Evolutionary conservation across 1,284 basidiomycete genomes (phyloP), one percentile per base, ranked within the genome.

Genomic region (Tylopilus orsonianus): DNA sequence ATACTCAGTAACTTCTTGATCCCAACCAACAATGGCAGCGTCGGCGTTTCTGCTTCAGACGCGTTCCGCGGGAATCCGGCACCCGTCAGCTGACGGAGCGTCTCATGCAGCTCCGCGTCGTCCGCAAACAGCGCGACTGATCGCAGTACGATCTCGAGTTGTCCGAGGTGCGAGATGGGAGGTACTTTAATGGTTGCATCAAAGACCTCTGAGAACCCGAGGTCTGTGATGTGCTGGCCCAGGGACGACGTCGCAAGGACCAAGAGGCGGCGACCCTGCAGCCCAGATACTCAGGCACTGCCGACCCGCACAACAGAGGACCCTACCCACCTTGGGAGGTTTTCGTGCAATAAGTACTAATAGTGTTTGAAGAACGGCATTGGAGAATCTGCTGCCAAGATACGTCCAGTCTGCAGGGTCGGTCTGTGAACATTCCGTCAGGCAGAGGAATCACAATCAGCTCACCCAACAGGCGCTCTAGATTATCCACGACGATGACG

Each of bases 351-450:
- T 82, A 24, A 99, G 75, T 0, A 99, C 95, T 43, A 97, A 77
- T 14, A 99, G 72, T 0, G 95, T 81, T 70, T 99, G 97, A 29
- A 99, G 74, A 9, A 99, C 92, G 12, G 87, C 77, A 66, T 99
- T 99, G 3, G 93, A 97, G 75, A 98, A 99, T 44, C 95, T 80
- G 13, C 91, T 93, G 2, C 96, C 96, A 70, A 99, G 91, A 4
- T 95, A 93, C n/a, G 95, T 95, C 89, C 93, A 99, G 58, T 97
- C 94, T 93, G 43, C 22, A 44, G 12, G 29, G 48, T 14, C 46
- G 49, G 26, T 36, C 10, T 22, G 20, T 52, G 33, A 39, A 42
- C 44, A 10, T 39, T 24, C 26, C 6, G 40, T 20, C 35, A 20
- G 22, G 19, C 8, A 33, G 18, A 27, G 3, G 23, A 33, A 4